Evolutionary conservation across 306 rosid species (phyloP), one percentile per base, ranked within the genome.

Genomic region (Parietaria judaica): DNA sequence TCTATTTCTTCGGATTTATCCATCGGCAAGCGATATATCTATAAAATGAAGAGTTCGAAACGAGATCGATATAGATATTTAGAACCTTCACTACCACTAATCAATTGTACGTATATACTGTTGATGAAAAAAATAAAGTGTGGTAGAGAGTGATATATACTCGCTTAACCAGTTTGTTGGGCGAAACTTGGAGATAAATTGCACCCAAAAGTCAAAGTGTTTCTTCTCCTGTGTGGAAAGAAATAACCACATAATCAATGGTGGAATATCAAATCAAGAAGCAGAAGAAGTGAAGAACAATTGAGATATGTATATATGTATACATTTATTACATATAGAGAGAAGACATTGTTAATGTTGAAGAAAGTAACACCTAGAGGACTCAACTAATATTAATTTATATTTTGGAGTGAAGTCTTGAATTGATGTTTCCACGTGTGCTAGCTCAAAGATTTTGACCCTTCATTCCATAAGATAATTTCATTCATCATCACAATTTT

Each of bases 191-290:
- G 14, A 52, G 3, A 55, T 48, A 12, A 67, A 67, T 41, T 5
- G 35, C 64, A 52, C 69, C 44, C 10, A 78, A 49, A 79, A 79
- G 88, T 82, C 88, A 75, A 74, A 70, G 58, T 66, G 77, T 75
- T 69, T 41, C 63, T 58, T 60, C 62, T 63, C 49, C 65, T n/a
- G 12, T 15, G 65, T 55, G 73, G 44, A 55, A 55, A 34, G 67
- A 63, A 75, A 54, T 71, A 59, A 47, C 37, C 51, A 15, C 63
- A 69, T 14, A 37, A 43, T 60, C 64, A 6, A 67, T 63, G 17
- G 64, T 56, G 65, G 77, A 77, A 78, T 74, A 76, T 74, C 60
- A 74, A 72, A 74, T 55, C 76, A 59, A 75, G 59, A 35, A 14
- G 50, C 56, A 51, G 14, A 16, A 53, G 14, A n/a, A 65, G 47